These are phyloP conservation scores for Xanthoparmelia taractica DNA, from an alignment of 495 filamentous ascomycete genomes.

Conservation along the genomic window DNA sequence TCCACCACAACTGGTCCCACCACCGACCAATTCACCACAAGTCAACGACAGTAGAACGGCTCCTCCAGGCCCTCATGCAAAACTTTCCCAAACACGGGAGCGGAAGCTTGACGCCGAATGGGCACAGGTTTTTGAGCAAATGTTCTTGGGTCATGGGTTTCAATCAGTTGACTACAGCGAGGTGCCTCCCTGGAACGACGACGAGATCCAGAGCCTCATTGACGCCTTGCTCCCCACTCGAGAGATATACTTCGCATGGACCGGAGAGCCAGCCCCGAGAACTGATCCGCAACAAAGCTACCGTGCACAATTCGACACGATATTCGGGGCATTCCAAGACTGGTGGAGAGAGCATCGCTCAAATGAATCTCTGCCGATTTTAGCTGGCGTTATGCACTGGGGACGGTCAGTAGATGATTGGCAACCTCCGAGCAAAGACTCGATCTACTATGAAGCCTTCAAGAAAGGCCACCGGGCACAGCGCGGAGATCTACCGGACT, in stretches of 20 bases:
- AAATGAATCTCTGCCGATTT: background rate
- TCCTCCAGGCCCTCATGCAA: background rate
- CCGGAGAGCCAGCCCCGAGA: background rate
- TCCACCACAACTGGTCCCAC: background rate
- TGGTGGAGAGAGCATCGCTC: background rate
- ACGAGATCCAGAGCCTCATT: constrained; percentile 1
- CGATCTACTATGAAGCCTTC: background rate
- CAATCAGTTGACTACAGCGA: background rate
- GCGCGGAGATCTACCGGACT: background rate
- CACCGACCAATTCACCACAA: background rate
- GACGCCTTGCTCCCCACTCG: background rate
- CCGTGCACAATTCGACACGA: background rate
- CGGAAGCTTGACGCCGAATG: background rate
- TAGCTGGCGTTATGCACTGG: background rate
- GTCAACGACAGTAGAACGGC: background rate
- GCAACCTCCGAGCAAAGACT: background rate
- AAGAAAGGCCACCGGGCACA: background rate
- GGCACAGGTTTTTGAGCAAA: background rate
- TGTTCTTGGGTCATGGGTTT: background rate
- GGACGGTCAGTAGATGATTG: background rate
- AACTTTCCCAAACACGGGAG: background rate
- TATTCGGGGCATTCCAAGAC: background rate
- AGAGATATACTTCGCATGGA: constrained; percentile 2
- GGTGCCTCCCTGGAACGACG: background rate
- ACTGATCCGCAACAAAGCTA: constrained; percentile 1